phyloP scores from a whole-genome alignment of 352 stramenopile species.

The Pythium grandisporangium region DNA sequence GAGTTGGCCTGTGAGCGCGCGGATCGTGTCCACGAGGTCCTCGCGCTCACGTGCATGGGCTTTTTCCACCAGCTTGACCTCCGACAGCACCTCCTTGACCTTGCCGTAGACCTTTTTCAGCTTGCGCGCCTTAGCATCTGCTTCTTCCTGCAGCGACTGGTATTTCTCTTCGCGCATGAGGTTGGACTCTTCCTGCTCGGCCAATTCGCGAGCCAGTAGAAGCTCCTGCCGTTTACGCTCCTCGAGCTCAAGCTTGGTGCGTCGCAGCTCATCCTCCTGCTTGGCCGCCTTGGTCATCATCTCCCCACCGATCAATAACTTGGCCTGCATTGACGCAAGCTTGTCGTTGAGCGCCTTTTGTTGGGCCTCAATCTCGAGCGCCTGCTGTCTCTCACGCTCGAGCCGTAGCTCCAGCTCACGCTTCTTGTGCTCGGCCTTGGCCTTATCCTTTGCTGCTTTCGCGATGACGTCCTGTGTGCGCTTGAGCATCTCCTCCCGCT shows the following conservation, averaged over 20 bases:
- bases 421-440: slow-evolving; percentile 78
- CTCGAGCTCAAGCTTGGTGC: slow-evolving; percentile 89
- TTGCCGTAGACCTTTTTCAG: slow-evolving; percentile 93
- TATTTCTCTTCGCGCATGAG: slow-evolving; percentile 90
- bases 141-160: slow-evolving; percentile 88
- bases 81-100: slow-evolving; percentile 84
- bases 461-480: slow-evolving; percentile 63
- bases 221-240: slow-evolving; percentile 84
- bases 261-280: slow-evolving; percentile 91
- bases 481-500: slow-evolving; percentile 70
- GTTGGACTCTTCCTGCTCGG: slow-evolving; percentile 91
- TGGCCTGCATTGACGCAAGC: slow-evolving; percentile 87
- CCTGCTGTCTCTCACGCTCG: slow-evolving; percentile 78
- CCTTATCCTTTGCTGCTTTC: slow-evolving; percentile 69
- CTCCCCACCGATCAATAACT: slow-evolving; percentile 88
- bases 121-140: slow-evolving; percentile 94
- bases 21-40: slow-evolving; percentile 93
- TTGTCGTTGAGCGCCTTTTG: slow-evolving; percentile 80
- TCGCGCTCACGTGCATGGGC: slow-evolving; percentile 89
- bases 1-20: slow-evolving; percentile 91
- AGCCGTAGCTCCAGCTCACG: slow-evolving; percentile 82
- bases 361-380: slow-evolving; percentile 52
- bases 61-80: slow-evolving; percentile 93
- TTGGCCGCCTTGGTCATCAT: slow-evolving; percentile 93
- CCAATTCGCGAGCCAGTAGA: slow-evolving; percentile 85